These are phyloP conservation scores for Flaveria brownii DNA, from an alignment of 129 eudicot species.

Conservation along the genomic window DNA sequence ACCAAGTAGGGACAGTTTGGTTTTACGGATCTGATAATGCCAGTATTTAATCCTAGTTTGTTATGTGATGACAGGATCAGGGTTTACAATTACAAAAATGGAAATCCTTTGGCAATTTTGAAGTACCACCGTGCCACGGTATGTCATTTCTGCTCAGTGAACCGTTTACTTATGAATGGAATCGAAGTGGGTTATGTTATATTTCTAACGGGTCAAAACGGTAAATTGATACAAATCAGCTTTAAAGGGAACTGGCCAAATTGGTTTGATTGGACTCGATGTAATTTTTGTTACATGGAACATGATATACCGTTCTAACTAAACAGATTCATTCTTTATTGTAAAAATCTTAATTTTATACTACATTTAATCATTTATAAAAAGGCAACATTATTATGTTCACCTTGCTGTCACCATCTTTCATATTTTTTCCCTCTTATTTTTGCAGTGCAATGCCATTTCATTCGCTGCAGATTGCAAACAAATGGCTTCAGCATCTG, in stretches of 20 bases:
- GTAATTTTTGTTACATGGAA: not conserved
- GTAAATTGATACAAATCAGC: not conserved
- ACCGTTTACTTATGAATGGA: not conserved
- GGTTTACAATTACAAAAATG: conserved; percentile 70
- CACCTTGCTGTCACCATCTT: not conserved
- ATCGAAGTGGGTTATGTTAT: not conserved
- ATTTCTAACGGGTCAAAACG: not conserved
- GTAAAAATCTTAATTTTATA: not conserved
- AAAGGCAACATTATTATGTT: not conserved
- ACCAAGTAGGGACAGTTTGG: no score
- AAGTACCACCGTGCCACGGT: conserved; percentile 76
- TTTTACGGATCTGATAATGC: no score
- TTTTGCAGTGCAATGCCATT: conserved; percentile 75
- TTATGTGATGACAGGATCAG: conserved; percentile 57
- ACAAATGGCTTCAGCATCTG: conserved; percentile 83
- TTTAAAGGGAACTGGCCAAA: not conserved
- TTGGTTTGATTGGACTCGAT: not conserved
- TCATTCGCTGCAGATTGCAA: conserved; percentile 59
- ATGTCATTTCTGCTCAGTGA: conserved; percentile 13
- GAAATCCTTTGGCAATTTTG: conserved; percentile 77
- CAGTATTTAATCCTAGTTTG: not conserved
- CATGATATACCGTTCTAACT: not conserved
- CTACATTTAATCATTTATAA: no score
- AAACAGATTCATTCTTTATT: not conserved
- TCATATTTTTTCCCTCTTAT: conserved; percentile 1